Evolutionary conservation across 192 early-diverging fungal genomes (phyloP).

Genomic region (Coemansia sp.): DNA sequence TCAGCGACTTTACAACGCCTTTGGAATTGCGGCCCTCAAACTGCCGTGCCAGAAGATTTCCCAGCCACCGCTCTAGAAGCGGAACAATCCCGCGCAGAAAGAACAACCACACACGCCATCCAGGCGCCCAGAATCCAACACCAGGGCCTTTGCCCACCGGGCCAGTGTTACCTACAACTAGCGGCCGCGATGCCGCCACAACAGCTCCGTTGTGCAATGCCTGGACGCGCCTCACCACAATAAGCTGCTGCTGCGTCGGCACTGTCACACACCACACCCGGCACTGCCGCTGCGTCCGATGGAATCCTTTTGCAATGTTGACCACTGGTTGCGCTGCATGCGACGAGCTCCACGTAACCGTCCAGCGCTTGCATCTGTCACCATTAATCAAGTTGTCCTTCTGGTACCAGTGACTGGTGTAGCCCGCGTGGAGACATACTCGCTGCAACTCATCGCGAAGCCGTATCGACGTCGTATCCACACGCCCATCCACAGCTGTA

Average conservation of each 20-base stretch:
- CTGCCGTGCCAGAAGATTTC: slow-evolving; percentile 97
- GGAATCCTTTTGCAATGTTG: slow-evolving; percentile 13
- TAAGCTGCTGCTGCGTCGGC: slow-evolving; percentile 34
- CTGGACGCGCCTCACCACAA: slow-evolving; percentile 33
- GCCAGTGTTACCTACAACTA: slow-evolving; percentile 63
- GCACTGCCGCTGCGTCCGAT: slow-evolving; percentile 11
- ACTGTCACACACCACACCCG: slow-evolving; percentile 45
- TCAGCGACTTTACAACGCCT: slow-evolving; percentile 97
- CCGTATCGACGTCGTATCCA: background rate
- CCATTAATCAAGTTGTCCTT: background rate
- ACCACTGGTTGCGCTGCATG: slow-evolving; percentile 19
- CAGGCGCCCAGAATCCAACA: slow-evolving; percentile 98
- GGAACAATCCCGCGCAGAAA: slow-evolving; percentile 98
- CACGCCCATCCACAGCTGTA: background rate
- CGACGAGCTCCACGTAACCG: slow-evolving; percentile 9
- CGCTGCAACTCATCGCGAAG: slow-evolving; percentile 34
- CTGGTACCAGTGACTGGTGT: slow-evolving; percentile 16
- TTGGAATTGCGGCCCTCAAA: slow-evolving; percentile 98
- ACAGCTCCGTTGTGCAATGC: slow-evolving; percentile 11
- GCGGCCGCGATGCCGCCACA: slow-evolving; percentile 38
- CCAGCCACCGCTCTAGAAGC: slow-evolving; percentile 95
- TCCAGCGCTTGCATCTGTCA: slow-evolving; percentile 9
- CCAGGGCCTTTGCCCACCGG: slow-evolving; percentile 98
- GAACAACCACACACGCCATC: slow-evolving; percentile 99
- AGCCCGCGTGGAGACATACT: slow-evolving; percentile 29